Conservation (phyloP, 2,329 filamentous ascomycete species). For the Botryotinia globosa region DNA sequence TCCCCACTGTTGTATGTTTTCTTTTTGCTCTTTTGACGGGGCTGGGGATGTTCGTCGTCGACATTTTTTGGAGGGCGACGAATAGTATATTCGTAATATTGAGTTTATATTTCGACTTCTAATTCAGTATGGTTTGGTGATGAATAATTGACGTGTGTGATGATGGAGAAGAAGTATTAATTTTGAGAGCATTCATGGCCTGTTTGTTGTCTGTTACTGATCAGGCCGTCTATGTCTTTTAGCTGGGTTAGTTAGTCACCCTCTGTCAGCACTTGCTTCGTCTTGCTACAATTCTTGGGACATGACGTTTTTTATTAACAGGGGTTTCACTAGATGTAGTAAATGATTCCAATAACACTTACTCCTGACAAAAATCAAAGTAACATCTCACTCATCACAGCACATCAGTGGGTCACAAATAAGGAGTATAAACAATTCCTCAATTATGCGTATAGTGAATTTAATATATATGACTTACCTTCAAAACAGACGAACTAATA, state of each 20-base stretch:
- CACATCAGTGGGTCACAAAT: not conserved
- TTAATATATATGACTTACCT: not conserved
- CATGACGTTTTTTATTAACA: not conserved
- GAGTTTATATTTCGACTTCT: not conserved
- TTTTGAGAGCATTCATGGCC: not conserved
- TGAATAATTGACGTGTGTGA: not conserved
- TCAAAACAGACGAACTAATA: not conserved
- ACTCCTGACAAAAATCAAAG: not conserved
- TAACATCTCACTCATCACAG: not conserved
- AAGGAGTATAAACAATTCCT: not conserved
- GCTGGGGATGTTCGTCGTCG: not conserved
- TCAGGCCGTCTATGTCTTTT: not conserved
- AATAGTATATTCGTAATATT: too few species aligned
- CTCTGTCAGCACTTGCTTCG: not conserved
- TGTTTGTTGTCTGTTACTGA: not conserved
- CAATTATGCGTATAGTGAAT: not conserved
- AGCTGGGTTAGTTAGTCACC: not conserved
- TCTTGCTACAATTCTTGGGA: not conserved
- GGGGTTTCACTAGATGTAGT: not conserved
- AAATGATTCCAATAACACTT: not conserved
- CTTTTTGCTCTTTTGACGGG: not conserved
- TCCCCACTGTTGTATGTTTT: constrained; percentile 14
- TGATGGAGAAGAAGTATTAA: not conserved
- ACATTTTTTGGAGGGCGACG: not conserved
- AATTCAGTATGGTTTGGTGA: not conserved